Evolutionary conservation across 345 rosid species (phyloP).

Genomic region (Hirschfeldia incana): DNA sequence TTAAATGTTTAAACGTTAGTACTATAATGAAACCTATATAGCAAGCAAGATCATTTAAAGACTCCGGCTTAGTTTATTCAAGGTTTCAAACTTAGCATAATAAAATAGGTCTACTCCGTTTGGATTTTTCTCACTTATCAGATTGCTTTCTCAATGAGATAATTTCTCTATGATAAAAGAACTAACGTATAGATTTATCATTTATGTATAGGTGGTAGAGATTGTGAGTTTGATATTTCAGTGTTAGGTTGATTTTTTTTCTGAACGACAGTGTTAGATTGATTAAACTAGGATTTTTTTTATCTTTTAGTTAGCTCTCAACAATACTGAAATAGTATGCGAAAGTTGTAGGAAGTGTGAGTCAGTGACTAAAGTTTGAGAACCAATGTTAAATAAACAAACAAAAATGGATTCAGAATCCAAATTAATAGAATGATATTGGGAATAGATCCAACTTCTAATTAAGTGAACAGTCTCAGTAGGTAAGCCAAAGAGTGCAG

Average conservation of each 20-base stretch:
- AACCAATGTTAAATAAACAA: background rate
- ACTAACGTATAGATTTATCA: background rate
- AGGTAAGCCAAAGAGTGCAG: background rate
- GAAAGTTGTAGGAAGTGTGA: background rate
- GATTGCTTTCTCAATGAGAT: background rate
- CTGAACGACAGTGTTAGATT: background rate
- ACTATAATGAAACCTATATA: background rate
- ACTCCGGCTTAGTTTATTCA: conserved; percentile 1
- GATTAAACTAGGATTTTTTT: background rate
- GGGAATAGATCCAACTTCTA: background rate
- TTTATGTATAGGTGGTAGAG: background rate
- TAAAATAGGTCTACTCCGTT: too few species aligned
- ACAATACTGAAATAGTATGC: background rate
- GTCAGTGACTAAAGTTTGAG: background rate
- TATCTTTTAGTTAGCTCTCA: background rate
- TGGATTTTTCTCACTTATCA: background rate
- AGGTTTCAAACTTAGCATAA: conserved; percentile 1
- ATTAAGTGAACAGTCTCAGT: background rate
- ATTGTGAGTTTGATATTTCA: background rate
- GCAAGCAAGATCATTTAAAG: background rate
- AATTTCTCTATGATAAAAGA: background rate
- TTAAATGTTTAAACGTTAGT: background rate
- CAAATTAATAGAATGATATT: background rate
- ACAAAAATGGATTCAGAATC: background rate
- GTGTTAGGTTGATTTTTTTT: background rate